phyloP scores from a whole-genome alignment of 768 basidiomycete species.

The Termitomyces sp. region DNA sequence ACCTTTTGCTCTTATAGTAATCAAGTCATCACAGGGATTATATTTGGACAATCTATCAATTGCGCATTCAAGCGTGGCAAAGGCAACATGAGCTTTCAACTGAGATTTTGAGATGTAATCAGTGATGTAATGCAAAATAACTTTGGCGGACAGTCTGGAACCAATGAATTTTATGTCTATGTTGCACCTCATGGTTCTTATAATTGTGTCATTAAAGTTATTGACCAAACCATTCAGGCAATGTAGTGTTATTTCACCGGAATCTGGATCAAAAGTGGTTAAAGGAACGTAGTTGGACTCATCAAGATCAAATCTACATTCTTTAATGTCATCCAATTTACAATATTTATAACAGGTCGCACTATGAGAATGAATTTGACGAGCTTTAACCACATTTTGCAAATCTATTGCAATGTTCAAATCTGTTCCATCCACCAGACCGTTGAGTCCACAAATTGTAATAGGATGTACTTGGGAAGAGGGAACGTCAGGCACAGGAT shows the following conservation, averaged over 20 bases:
- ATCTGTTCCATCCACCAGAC: background rate
- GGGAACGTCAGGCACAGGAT: background rate
- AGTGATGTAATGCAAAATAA: conserved; percentile 42
- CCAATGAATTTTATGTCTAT: conserved; percentile 46
- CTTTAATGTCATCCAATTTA: background rate
- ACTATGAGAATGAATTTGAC: background rate
- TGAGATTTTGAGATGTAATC: conserved; percentile 45
- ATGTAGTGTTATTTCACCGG: background rate
- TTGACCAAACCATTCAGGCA: conserved; percentile 37
- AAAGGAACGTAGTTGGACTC: conserved; percentile 7
- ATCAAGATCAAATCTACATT: conserved; percentile 30
- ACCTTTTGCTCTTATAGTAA: conserved; percentile 21
- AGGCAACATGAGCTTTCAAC: conserved; percentile 37
- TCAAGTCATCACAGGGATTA: conserved; percentile 14
- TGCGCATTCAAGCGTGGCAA: conserved; percentile 32
- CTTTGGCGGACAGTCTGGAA: conserved; percentile 37
- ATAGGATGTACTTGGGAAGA: background rate
- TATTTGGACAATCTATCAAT: conserved; percentile 23
- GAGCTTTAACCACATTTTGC: background rate
- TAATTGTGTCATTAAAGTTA: conserved; percentile 37
- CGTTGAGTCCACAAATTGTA: background rate
- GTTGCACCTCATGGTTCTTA: conserved; percentile 34
- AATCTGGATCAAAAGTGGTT: background rate
- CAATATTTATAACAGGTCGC: background rate
- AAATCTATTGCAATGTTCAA: background rate